Percentiles rank a stretch among this genome's conserved stretches.
Conservation (phyloP, 192 early-diverging fungal species). For the Coemansia aciculifera region DNA sequence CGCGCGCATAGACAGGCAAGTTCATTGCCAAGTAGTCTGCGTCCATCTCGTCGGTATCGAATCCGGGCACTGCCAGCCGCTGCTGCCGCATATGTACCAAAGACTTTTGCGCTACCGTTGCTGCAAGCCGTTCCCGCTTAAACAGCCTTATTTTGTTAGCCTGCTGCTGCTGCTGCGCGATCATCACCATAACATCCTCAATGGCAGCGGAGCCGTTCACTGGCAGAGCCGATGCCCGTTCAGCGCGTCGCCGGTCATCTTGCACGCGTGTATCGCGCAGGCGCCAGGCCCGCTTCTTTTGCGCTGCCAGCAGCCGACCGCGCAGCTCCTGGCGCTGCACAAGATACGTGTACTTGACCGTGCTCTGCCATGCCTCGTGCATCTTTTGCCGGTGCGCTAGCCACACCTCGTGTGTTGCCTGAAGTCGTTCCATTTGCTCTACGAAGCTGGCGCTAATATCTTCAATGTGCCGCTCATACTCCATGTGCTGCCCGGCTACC, state of each 20-base stretch:
- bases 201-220: neutral
- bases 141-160: slow-evolving; percentile 4
- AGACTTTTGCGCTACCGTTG: slow-evolving; percentile 33
- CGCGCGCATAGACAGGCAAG: slow-evolving; percentile 43
- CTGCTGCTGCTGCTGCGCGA: slow-evolving; percentile 27
- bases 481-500: slow-evolving; percentile 40
- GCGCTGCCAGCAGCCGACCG: slow-evolving; percentile 27
- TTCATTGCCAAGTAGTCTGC: slow-evolving; percentile 44
- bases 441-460: slow-evolving; percentile 21
- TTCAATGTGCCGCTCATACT: slow-evolving; percentile 40
- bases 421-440: slow-evolving; percentile 32
- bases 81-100: slow-evolving; percentile 42
- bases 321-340: slow-evolving; percentile 53
- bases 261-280: slow-evolving; percentile 39
- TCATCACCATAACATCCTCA: slow-evolving; percentile 24
- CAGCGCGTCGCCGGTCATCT: slow-evolving; percentile 28
- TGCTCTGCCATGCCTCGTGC: slow-evolving; percentile 31
- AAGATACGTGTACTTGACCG: slow-evolving; percentile 49
- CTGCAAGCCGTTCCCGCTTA: slow-evolving; percentile 31
- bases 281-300: slow-evolving; percentile 43
- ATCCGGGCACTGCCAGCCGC: slow-evolving; percentile 31
- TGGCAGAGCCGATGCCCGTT: slow-evolving; percentile 9
- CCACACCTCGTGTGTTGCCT: slow-evolving; percentile 39
- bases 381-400: slow-evolving; percentile 34
- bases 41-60: slow-evolving; percentile 49